A percentile compares a stretch with the other conserved stretches of the same genome.
phyloP scores from a whole-genome alignment of 1,284 basidiomycete species.

The Thecaphora thlaspeos region DNA sequence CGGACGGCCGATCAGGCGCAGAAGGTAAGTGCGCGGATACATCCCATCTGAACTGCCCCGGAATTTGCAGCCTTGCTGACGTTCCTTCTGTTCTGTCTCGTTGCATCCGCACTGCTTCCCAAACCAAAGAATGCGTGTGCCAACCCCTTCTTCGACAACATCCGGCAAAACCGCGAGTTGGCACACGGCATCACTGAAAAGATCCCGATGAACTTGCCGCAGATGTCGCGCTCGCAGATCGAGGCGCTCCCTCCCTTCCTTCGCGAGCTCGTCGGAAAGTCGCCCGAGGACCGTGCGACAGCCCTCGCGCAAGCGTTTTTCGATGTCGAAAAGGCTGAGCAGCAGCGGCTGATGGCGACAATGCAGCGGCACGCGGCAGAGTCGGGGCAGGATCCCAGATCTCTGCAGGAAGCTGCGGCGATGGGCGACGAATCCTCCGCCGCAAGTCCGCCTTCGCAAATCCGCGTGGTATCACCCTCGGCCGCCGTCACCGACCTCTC shows the following conservation, averaged over 20 bases:
- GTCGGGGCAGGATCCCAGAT: constrained; percentile 31
- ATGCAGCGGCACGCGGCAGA: constrained; percentile 81
- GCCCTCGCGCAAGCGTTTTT: constrained; percentile 87
- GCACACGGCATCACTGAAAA: constrained; percentile 68
- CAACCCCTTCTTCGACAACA: constrained; percentile 72
- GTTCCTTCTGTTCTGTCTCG: too few species aligned
- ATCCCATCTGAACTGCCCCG: too few species aligned
- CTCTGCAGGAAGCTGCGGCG: constrained; percentile 7
- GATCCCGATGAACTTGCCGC: constrained; percentile 46
- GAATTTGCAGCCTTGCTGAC: too few species aligned
- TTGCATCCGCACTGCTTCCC: too few species aligned
- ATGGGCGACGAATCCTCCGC: too few species aligned
- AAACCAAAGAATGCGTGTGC: constrained; percentile 30
- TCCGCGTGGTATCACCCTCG: constrained; percentile 1
- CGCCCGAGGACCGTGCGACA: constrained; percentile 68
- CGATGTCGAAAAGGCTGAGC: constrained; percentile 84
- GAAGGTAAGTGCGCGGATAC: too few species aligned
- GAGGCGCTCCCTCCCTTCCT: constrained; percentile 76
- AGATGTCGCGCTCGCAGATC: constrained; percentile 21
- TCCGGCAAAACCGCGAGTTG: constrained; percentile 90
- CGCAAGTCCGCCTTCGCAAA: too few species aligned
- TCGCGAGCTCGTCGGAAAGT: constrained; percentile 66
- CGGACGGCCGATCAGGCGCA: too few species aligned
- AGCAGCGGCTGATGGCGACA: constrained; percentile 79
- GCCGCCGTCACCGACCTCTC: constrained; percentile 6